Evolutionary conservation across 2,329 filamentous ascomycete genomes (phyloP), one percentile per base, ranked within the genome.

Genomic region (Zasmidium angulare): DNA sequence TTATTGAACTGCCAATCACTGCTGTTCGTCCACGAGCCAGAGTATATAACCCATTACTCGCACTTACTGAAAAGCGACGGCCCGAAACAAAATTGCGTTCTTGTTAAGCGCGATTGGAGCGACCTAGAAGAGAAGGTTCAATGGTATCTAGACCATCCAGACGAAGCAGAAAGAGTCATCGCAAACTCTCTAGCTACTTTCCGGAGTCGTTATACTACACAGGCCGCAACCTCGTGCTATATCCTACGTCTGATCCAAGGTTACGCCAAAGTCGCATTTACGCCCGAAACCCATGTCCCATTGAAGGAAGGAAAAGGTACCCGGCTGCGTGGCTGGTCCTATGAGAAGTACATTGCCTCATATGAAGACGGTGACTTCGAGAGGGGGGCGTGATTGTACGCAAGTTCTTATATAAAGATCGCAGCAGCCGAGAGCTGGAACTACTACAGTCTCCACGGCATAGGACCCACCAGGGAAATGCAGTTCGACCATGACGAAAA

Each of bases 211-310:
- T 71, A 71, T 46, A 46, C 67, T 1, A 70, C 69, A 1, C 61
- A 66, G 36, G 69, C 71, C 1, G 71, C 71, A 2, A 63, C 64
- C 19, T 66, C 70, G 17, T 73, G 71, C 59, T 73, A 73, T 48
- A 66, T 70, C 59, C 61, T 70, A 14, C 51, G 57, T 19, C 49
- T 73, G 47, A 65, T 73, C 23, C 23, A 57, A 10, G 65, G 62
- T 4, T 73, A 69, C 58, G 62, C 60, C 1, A 57, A 61, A 4
- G 66, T 72, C 2, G 59, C 65, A 26, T 70, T 68, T 46, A 54
- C 55, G 51, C 70, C 70, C 14, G 60, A 68, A 21, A 47, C 6
- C n/a, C 17, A 46, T 21, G 17, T 19, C 20, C 43, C 43, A 7
- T 21, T 46, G 17, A 19, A 46, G 17, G 43, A 46, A 7, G 43